Conservation (phyloP, 257 asterid genomes). For the Solanum arcanum region DNA sequence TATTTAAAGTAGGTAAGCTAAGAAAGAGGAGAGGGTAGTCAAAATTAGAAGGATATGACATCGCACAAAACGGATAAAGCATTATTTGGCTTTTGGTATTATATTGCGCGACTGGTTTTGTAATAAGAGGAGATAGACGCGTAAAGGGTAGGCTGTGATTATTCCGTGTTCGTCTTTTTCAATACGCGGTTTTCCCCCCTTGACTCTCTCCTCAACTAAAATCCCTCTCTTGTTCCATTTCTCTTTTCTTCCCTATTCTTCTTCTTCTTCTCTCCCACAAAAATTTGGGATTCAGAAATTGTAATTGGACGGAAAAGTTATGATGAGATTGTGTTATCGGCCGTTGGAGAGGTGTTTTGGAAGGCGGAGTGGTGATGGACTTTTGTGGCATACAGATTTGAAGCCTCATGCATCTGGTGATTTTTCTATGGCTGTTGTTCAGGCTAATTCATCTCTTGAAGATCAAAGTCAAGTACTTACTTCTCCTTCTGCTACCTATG, state of each 20-base stretch:
- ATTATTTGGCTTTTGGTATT: neutral
- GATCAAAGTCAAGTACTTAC: slow-evolving; percentile 15
- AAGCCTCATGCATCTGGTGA: slow-evolving; percentile 13
- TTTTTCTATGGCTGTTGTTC: slow-evolving; percentile 21
- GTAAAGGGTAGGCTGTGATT: neutral
- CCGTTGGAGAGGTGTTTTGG: slow-evolving; percentile 10
- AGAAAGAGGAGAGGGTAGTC: neutral
- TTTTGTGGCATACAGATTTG: slow-evolving; percentile 10
- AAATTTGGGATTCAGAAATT: neutral
- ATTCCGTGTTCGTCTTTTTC: neutral
- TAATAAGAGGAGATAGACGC: neutral
- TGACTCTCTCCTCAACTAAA: neutral
- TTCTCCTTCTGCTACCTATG: slow-evolving; percentile 12
- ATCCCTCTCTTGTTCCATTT: neutral
- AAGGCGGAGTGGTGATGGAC: slow-evolving; percentile 1
- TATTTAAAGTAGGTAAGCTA: neutral
- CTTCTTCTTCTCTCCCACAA: neutral
- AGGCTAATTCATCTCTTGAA: slow-evolving; percentile 15
- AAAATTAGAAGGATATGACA: neutral
- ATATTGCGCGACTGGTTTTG: neutral
- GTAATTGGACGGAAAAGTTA: neutral
- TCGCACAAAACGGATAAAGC: neutral
- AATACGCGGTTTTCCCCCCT: neutral
- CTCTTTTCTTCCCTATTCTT: neutral
- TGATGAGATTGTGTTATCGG: neutral